Evolutionary conservation across 2,329 filamentous ascomycete species (phyloP), one percentile per base, ranked within the genome.

Genomic region (Dothideomycetes sp.): DNA sequence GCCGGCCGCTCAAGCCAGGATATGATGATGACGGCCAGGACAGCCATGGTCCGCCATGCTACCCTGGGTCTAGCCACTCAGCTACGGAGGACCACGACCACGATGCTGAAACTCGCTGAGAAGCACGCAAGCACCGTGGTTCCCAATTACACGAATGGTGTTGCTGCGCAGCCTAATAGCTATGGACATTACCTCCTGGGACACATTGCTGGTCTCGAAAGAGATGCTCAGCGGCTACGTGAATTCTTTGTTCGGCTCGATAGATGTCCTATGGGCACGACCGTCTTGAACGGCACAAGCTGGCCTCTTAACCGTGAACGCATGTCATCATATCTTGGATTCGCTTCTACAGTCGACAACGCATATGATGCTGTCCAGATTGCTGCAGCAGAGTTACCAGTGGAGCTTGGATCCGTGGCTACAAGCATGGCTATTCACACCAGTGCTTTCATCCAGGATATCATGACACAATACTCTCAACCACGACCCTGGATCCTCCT

Each of bases 231-330:
- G 9, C n/a, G 31, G 7, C 31, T 33, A 5, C 31, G 31, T 7
- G 31, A 18, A 18, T 33, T 33, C 31, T 33, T 7, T 33, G 14
- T n/a, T 18, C n/a, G 31, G 31, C 31, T 33, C 31, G 31, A 33
- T 18, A 5, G n/a, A 14, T 33, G 31, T n/a, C 31, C 31, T 7
- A 33, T 33, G 31, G 31, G 31, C 7, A 33, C 31, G 9, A 18
- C 31, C 5, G 31, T 33, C 7, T n/a, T 33, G 31, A 33, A 33
- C n/a, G 31, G 31, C 14, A 33, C 31, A 18, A 7, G 7, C 31
- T 33, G 31, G 31, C 31, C 31, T 5, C n/a, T 33, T 5, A 18
- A 33, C n/a, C 31, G 31, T n/a, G 5, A 5, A 5, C 31, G 31
- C n/a, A 33, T 33, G 31, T 5, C 31, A 5, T 5, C 5, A 5